These are phyloP conservation scores for Leccinum obscurum DNA, from an alignment of 768 basidiomycete genomes.

Conservation along the genomic window DNA sequence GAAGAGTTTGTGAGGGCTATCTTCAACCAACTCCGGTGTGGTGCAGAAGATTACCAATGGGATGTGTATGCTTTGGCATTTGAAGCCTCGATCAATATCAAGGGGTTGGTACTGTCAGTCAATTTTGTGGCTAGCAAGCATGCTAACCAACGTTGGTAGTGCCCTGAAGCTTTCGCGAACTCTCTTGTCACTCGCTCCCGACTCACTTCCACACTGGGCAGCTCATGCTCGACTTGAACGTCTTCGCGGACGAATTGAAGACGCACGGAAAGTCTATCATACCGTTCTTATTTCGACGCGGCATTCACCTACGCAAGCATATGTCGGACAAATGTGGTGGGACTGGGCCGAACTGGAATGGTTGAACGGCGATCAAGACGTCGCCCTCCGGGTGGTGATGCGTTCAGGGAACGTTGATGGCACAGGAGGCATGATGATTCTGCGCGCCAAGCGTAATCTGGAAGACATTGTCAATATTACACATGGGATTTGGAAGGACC, in stretches of 20 bases:
- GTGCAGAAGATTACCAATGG: slow-evolving; percentile 58
- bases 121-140: background rate
- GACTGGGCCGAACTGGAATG: slow-evolving; percentile 87
- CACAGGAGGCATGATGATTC: slow-evolving; percentile 49
- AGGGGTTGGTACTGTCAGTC: slow-evolving; percentile 45
- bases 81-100: slow-evolving; percentile 58
- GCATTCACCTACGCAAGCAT: slow-evolving; percentile 34
- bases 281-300: slow-evolving; percentile 56
- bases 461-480: slow-evolving; percentile 47
- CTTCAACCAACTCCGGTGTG: slow-evolving; percentile 56
- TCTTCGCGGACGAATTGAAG: slow-evolving; percentile 59
- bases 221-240: slow-evolving; percentile 75
- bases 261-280: slow-evolving; percentile 78
- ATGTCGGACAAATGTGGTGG: slow-evolving; percentile 63
- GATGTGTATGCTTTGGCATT: slow-evolving; percentile 65
- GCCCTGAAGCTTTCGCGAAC: slow-evolving; percentile 68
- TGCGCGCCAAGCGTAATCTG: slow-evolving; percentile 64
- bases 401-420: slow-evolving; percentile 55
- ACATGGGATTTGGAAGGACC: slow-evolving; percentile 50
- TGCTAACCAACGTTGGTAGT: slow-evolving; percentile 37
- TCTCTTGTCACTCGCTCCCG: slow-evolving; percentile 54
- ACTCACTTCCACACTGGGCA: slow-evolving; percentile 68
- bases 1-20: slow-evolving; percentile 51
- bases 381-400: slow-evolving; percentile 53
- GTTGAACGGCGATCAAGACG: slow-evolving; percentile 52